Evolutionary conservation across 2,329 filamentous ascomycete genomes (phyloP).

Genomic region (Alternaria arbusti): DNA sequence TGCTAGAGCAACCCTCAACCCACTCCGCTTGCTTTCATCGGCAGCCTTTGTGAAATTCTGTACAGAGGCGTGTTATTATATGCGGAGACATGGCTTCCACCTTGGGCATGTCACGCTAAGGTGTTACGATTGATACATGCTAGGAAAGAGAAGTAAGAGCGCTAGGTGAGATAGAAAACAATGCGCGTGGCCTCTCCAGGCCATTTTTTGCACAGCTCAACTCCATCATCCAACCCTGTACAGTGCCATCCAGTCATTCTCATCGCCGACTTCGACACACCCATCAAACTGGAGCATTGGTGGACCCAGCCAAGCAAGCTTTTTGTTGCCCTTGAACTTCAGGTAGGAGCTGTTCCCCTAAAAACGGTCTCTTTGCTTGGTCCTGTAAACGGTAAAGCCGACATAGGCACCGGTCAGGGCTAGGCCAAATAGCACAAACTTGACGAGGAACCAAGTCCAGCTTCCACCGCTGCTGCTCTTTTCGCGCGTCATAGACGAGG

Average conservation of each 20-base stretch:
- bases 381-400: constrained; percentile 82
- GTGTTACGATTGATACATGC: constrained; percentile 2
- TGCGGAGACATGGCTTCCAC: constrained; percentile 9
- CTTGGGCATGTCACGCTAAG: neutral
- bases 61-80: constrained; percentile 12
- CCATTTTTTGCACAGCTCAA: constrained; percentile 8
- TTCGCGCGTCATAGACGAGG: constrained; percentile 48
- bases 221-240: constrained; percentile 27
- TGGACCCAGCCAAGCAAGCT: neutral
- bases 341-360: constrained; percentile 32
- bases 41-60: constrained; percentile 3
- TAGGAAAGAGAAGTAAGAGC: constrained; percentile 12
- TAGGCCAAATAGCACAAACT: constrained; percentile 77
- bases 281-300: constrained; percentile 3
- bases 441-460: constrained; percentile 78
- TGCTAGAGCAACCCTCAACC: constrained; percentile 24
- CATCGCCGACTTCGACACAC: constrained; percentile 10
- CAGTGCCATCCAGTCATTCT: constrained; percentile 18
- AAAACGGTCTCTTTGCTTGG: constrained; percentile 60
- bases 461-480: constrained; percentile 59
- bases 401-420: constrained; percentile 78
- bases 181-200: constrained; percentile 13
- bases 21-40: constrained; percentile 11
- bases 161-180: constrained; percentile 14
- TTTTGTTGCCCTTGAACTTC: constrained; percentile 5